Conservation (phyloP, 345 rosid genomes). For the Erysimum cheiranthoides region DNA sequence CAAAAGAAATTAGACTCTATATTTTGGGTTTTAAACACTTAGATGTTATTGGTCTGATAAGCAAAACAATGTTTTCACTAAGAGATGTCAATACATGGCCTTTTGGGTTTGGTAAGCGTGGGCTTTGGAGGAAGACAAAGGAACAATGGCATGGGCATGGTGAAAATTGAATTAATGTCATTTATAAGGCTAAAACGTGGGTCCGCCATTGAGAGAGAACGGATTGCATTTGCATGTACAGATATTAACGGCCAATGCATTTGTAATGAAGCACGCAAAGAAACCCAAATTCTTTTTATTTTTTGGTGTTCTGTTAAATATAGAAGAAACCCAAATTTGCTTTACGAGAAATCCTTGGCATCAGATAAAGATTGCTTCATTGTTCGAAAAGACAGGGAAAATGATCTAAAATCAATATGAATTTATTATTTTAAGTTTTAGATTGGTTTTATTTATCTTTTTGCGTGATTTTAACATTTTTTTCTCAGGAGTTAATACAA, state of each 20-base stretch:
- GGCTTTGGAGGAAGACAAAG: no score
- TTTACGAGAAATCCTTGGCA: conserved; percentile 12
- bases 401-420: background rate
- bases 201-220: background rate
- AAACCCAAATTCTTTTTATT: conserved; percentile 1
- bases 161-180: no score
- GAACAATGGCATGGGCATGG: no score
- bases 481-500: background rate
- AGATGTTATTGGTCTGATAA: no score
- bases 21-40: no score
- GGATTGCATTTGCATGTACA: background rate
- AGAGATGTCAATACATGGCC: no score
- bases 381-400: conserved; percentile 9
- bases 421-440: background rate
- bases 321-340: conserved; percentile 14
- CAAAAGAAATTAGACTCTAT: no score
- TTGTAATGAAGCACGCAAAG: conserved; percentile 35
- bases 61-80: no score
- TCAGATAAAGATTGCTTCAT: conserved; percentile 37
- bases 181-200: no score
- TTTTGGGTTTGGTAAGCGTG: no score
- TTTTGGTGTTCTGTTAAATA: no score
- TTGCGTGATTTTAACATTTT: background rate
- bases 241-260: conserved; percentile 29
- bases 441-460: background rate